Conservation (phyloP, 495 filamentous ascomycete genomes). For the Mycothermus thermophilus region DNA sequence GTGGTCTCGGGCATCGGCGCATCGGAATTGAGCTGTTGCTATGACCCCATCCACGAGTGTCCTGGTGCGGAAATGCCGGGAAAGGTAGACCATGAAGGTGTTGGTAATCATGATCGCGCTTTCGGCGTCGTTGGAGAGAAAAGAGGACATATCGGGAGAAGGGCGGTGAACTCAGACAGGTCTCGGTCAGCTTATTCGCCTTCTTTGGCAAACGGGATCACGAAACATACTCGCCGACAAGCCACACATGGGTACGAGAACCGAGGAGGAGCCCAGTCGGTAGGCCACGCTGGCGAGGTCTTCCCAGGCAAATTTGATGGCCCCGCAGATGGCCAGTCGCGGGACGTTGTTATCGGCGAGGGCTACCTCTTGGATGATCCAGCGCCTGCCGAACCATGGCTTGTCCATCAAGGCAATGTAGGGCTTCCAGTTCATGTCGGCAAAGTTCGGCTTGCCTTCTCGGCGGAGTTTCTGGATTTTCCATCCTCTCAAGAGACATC, state of each 20-base stretch:
- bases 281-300: slow-evolving; percentile 10
- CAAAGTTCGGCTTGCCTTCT: slow-evolving; percentile 8
- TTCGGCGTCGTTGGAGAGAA: neutral
- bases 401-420: slow-evolving; percentile 7
- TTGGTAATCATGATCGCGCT: slow-evolving; percentile 1
- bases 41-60: slow-evolving; percentile 1
- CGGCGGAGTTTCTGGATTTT: slow-evolving; percentile 1
- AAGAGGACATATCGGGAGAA: slow-evolving; percentile 2
- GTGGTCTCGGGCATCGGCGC: slow-evolving; percentile 3
- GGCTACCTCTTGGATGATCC: slow-evolving; percentile 19
- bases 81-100: slow-evolving; percentile 7
- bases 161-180: neutral
- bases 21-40: slow-evolving; percentile 5
- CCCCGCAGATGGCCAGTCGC: slow-evolving; percentile 6
- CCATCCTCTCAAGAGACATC: too few species aligned
- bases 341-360: slow-evolving; percentile 7
- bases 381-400: slow-evolving; percentile 17
- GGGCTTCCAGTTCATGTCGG: slow-evolving; percentile 11
- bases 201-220: neutral
- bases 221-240: slow-evolving; percentile 1
- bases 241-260: slow-evolving; percentile 4
- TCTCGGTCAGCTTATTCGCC: neutral
- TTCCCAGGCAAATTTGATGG: slow-evolving; percentile 12
- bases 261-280: slow-evolving; percentile 5
- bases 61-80: neutral